A percentile compares a stretch with the other conserved stretches of the same genome.
Evolutionary conservation across 2,329 filamentous ascomycete species (phyloP).

Genomic region (Talaromyces marneffei): DNA sequence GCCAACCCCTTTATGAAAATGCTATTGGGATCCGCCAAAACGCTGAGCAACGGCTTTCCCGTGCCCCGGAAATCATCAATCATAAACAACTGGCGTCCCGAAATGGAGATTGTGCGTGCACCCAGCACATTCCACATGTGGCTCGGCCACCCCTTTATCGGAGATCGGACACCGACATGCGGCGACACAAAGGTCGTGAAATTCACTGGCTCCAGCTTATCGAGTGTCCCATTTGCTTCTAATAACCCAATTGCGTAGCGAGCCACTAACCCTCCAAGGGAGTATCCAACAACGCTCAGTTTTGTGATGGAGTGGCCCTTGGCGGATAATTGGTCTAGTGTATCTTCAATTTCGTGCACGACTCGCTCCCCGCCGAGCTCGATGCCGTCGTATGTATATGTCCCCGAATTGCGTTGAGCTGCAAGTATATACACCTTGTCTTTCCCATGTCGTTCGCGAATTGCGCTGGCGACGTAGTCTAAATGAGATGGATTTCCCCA

Average conservation of each 20-base stretch:
- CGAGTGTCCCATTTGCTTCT: slow-evolving; percentile 71
- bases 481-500: slow-evolving; percentile 59
- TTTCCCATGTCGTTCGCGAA: slow-evolving; percentile 46
- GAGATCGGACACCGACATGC: slow-evolving; percentile 69
- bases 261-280: slow-evolving; percentile 77
- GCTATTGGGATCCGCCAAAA: slow-evolving; percentile 75
- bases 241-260: slow-evolving; percentile 82
- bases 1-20: slow-evolving; percentile 78
- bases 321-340: slow-evolving; percentile 48
- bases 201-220: slow-evolving; percentile 78
- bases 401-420: slow-evolving; percentile 52
- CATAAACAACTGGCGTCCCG: slow-evolving; percentile 79
- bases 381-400: slow-evolving; percentile 60
- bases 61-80: slow-evolving; percentile 82
- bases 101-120: slow-evolving; percentile 71
- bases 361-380: slow-evolving; percentile 64
- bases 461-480: slow-evolving; percentile 47
- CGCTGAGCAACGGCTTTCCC: slow-evolving; percentile 68
- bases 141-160: slow-evolving; percentile 60
- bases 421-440: slow-evolving; percentile 52
- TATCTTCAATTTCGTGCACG: slow-evolving; percentile 58
- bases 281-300: slow-evolving; percentile 84
- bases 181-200: slow-evolving; percentile 90
- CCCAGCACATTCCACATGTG: slow-evolving; percentile 78
- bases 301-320: slow-evolving; percentile 69